Conservation (phyloP, 1,139 yeast species). For the Yamadazyma atmosphaerica region DNA sequence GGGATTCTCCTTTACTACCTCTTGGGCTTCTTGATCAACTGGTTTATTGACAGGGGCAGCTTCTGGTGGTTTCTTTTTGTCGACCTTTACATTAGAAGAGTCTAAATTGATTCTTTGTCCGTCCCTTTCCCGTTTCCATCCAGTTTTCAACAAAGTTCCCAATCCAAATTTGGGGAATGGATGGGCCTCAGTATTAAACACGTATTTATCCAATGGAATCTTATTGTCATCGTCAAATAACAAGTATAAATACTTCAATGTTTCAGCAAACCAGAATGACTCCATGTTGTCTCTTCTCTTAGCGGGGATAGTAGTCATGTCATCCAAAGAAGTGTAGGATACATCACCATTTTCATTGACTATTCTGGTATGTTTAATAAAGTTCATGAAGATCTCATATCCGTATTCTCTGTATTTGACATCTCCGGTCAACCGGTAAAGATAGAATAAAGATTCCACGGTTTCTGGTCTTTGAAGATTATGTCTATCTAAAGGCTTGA, state of each 20-base stretch:
- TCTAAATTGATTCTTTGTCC: slow-evolving; percentile 19
- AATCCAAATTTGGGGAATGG: slow-evolving; percentile 76
- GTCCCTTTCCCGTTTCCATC: slow-evolving; percentile 50
- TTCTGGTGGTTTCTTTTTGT: slow-evolving; percentile 37
- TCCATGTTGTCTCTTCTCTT: slow-evolving; percentile 73
- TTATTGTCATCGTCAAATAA: slow-evolving; percentile 67
- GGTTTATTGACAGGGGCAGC: slow-evolving; percentile 49
- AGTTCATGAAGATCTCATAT: slow-evolving; percentile 76
- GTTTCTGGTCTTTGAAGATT: slow-evolving; percentile 94
- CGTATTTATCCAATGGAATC: slow-evolving; percentile 63
- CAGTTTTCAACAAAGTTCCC: slow-evolving; percentile 58
- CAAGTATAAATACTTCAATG: slow-evolving; percentile 82
- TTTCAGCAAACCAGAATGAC: slow-evolving; percentile 93
- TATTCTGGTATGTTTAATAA: slow-evolving; percentile 57
- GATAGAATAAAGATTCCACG: slow-evolving; percentile 80
- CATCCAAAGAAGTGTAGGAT: slow-evolving; percentile 66
- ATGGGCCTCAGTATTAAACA: slow-evolving; percentile 92
- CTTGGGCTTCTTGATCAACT: slow-evolving; percentile 35
- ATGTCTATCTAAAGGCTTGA: slow-evolving; percentile 74
- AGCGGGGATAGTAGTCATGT: slow-evolving; percentile 63
- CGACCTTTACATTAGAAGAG: slow-evolving; percentile 18
- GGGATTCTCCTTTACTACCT: slow-evolving; percentile 39
- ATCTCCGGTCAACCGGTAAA: slow-evolving; percentile 81
- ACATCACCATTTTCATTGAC: slow-evolving; percentile 52
- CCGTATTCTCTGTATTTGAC: slow-evolving; percentile 88